Percentiles rank a stretch among this genome's conserved stretches.
These are phyloP conservation scores for Beauveria asiatica DNA, from an alignment of 2,329 filamentous ascomycete species.

Conservation along the genomic window DNA sequence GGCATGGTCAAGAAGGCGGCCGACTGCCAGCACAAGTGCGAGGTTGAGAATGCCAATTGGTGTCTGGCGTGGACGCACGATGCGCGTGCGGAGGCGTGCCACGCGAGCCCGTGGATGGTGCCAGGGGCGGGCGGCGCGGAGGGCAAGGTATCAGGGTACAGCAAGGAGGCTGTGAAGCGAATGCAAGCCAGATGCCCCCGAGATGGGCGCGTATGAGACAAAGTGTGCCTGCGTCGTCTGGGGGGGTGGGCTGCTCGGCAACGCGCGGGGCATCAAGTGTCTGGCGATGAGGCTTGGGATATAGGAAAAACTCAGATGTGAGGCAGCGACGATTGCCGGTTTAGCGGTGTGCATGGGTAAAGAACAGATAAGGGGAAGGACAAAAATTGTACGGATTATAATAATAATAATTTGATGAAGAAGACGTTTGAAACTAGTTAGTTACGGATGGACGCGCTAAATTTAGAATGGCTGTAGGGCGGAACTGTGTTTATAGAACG, in stretches of 20 bases:
- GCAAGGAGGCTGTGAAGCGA: conserved; percentile 22
- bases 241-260: neutral
- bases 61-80: conserved; percentile 48
- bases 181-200: conserved; percentile 18
- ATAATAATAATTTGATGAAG: too few species aligned
- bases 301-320: too few species aligned
- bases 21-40: conserved; percentile 36
- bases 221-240: neutral
- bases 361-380: too few species aligned
- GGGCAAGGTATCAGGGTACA: conserved; percentile 24
- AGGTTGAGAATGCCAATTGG: conserved; percentile 21
- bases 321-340: too few species aligned
- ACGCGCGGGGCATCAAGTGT: neutral
- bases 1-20: conserved; percentile 29
- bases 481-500: too few species aligned
- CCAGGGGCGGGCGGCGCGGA: conserved; percentile 27
- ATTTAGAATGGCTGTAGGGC: too few species aligned
- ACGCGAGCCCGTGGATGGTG: conserved; percentile 41
- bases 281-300: neutral
- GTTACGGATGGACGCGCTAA: too few species aligned
- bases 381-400: too few species aligned
- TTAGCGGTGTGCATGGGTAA: too few species aligned
- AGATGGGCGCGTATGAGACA: neutral
- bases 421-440: too few species aligned
- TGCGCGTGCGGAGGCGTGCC: conserved; percentile 29